phyloP scores from a whole-genome alignment of 192 early-diverging fungal genomes.

The Backusella australiensis region DNA sequence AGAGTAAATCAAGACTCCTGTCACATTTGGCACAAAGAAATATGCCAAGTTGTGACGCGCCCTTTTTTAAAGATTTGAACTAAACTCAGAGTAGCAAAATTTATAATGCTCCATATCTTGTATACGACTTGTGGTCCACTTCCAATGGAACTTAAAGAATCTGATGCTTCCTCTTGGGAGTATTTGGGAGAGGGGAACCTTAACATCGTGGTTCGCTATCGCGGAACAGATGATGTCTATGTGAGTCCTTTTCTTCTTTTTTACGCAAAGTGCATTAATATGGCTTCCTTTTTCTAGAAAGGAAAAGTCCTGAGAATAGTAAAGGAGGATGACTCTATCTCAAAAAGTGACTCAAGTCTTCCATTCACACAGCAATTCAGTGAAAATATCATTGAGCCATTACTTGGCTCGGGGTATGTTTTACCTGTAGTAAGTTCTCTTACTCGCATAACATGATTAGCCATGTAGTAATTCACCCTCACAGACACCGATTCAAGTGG shows the following conservation, averaged over 20 bases:
- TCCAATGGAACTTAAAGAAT: not conserved
- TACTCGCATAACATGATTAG: too few species aligned
- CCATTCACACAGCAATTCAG: slow-evolving; percentile 2
- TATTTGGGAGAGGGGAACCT: slow-evolving; percentile 70
- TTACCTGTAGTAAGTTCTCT: slow-evolving; percentile 4
- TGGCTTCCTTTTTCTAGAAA: not conserved
- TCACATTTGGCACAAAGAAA: slow-evolving; percentile 14
- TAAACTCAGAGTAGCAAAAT: not conserved
- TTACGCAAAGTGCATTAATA: not conserved
- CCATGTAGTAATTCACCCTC: not conserved
- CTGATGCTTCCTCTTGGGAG: slow-evolving; percentile 43
- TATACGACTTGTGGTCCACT: slow-evolving; percentile 27
- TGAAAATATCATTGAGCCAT: not conserved
- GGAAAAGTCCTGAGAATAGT: slow-evolving; percentile 14
- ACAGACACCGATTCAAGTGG: slow-evolving; percentile 4
- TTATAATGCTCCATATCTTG: not conserved
- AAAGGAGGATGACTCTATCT: not conserved
- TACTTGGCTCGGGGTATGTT: slow-evolving; percentile 5
- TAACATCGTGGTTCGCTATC: slow-evolving; percentile 55
- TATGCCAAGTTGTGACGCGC: slow-evolving; percentile 25
- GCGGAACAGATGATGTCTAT: slow-evolving; percentile 22
- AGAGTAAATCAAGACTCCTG: slow-evolving; percentile 26
- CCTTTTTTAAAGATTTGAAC: slow-evolving; percentile 27
- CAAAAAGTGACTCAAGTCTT: not conserved
- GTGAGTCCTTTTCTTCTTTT: not conserved